Base-by-base conservation (phyloP, 176 grass and related monocot genomes). In the Oryza nivara region DNA sequence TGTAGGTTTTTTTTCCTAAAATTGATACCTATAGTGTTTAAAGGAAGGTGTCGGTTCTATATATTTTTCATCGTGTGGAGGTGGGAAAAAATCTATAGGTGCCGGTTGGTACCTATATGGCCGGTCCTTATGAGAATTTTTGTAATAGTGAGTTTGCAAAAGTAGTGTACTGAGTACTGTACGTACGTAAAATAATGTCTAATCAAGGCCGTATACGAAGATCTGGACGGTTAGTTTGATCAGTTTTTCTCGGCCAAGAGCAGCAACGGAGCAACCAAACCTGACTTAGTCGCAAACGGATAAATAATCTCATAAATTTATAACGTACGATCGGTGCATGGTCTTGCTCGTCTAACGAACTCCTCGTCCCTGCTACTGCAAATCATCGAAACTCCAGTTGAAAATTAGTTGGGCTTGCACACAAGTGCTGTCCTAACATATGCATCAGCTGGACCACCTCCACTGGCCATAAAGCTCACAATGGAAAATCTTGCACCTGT, bases 131-230 rank as follows among this genome's bases (percentile, higher is more conserved):
- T 36, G 4, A 4, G 35, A 0, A 4, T 36, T 36, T 36, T 36
- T 36, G 35, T 36, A 5, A 5, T 36, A 36, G 35, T 36, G 30
- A 32, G 40, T 41, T 41, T 15, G 13, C 13, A 14, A 49, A 9
- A 44, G 43, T 10, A 49, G 35, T n/a, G 68, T 70, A 11, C 20
- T 14, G 74, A 23, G 35, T 41, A 11, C 20, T 22, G 74, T 41
- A 40, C 32, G 11, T 77, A 22, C 56, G 56, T 61, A 61, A 38
- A 77, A 40, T 77, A 77, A 40, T 77, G 56, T 23, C 36, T 51
- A 23, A 65, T 65, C n/a, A 68, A 80, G 34, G 6, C 65, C 65
- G 56, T 22, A 56, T 9, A 19, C 48, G 3, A 70, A 70, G 30
- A 68, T 68, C 45, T 0, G 44, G 43, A 49, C 16, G 43, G 12